Evolutionary conservation across 495 filamentous ascomycete species (phyloP).

Genomic region (Podospora pseudocomata): DNA sequence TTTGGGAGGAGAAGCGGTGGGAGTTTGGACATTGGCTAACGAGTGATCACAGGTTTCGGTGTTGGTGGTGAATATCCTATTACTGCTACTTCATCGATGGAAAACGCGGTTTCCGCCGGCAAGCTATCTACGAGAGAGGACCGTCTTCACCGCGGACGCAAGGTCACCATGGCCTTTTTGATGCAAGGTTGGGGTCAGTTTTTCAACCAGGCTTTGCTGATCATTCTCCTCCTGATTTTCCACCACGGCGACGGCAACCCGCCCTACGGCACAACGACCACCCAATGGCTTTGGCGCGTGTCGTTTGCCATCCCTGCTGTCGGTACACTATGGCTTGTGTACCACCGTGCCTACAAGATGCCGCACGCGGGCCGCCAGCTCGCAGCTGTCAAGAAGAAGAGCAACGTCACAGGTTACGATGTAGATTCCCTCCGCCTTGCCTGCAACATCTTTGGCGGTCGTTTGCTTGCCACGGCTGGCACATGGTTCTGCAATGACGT

Average conservation of each 20-base stretch:
- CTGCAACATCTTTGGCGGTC: slow-evolving; percentile 73
- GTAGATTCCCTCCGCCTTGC: slow-evolving; percentile 70
- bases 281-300: slow-evolving; percentile 81
- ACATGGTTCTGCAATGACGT: slow-evolving; percentile 90
- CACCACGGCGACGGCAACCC: slow-evolving; percentile 67
- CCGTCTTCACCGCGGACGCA: slow-evolving; percentile 86
- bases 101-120: slow-evolving; percentile 79
- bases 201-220: slow-evolving; percentile 81
- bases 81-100: slow-evolving; percentile 93
- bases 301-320: slow-evolving; percentile 81
- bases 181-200: slow-evolving; percentile 98
- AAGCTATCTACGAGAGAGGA: slow-evolving; percentile 84
- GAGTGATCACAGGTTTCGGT: slow-evolving; percentile 53
- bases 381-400: slow-evolving; percentile 72
- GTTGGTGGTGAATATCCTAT: slow-evolving; percentile 95
- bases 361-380: slow-evolving; percentile 67
- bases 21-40: not conserved
- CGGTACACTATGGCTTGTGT: slow-evolving; percentile 86
- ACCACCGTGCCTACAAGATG: slow-evolving; percentile 91
- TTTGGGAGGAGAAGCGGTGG: not conserved
- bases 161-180: slow-evolving; percentile 87
- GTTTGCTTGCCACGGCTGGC: slow-evolving; percentile 77
- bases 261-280: slow-evolving; percentile 65
- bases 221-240: slow-evolving; percentile 75
- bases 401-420: slow-evolving; percentile 83